Conservation (phyloP, 164 flowering plant species). For the Nymphaea thermarum region DNA sequence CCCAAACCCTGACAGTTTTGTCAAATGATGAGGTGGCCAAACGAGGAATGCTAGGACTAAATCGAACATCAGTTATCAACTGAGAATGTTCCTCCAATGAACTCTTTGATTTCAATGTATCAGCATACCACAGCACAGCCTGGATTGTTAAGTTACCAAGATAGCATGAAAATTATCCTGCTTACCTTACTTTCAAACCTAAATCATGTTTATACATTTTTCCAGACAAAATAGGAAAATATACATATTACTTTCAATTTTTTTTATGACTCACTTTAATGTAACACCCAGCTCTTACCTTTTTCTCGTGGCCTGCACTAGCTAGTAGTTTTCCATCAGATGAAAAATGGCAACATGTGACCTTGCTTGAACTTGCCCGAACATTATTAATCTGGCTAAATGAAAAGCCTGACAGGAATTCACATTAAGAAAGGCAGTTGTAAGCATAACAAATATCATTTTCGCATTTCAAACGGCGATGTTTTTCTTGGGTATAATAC, state of each 20-base stretch:
- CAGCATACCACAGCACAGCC: constrained; percentile 71
- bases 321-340: constrained; percentile 96
- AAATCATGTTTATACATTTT: too few species aligned
- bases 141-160: constrained; percentile 18
- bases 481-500: too few species aligned
- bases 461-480: too few species aligned
- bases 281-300: constrained; percentile 16
- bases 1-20: constrained; percentile 80
- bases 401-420: constrained; percentile 41
- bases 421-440: too few species aligned
- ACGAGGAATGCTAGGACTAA: constrained; percentile 63
- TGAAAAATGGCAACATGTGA: constrained; percentile 87
- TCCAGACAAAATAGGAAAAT: too few species aligned
- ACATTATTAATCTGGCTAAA: constrained; percentile 53
- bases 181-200: not conserved
- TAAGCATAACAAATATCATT: too few species aligned
- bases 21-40: constrained; percentile 82
- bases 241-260: too few species aligned
- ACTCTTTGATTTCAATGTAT: constrained; percentile 35
- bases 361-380: constrained; percentile 75
- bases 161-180: not conserved
- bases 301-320: constrained; percentile 91
- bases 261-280: not conserved
- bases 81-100: constrained; percentile 62
- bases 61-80: constrained; percentile 70